Evolutionary conservation across 768 basidiomycete genomes (phyloP), one percentile per base, ranked within the genome.

Genomic region (Lactarius pseudohatsudake): DNA sequence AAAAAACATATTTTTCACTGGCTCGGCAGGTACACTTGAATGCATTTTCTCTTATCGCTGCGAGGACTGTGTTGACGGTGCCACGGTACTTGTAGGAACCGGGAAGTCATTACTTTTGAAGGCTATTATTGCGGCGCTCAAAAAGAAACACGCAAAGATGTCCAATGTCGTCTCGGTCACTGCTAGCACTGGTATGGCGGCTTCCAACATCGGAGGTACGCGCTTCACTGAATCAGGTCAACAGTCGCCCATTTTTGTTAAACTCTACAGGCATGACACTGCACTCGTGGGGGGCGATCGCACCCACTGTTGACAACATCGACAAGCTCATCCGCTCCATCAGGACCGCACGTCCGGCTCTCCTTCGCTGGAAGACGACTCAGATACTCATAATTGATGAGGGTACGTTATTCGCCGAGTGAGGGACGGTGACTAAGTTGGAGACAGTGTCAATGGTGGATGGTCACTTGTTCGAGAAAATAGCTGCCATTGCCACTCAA

Each of bases 381-480:
- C 80, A 83, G 69, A 82, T 85, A 1, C 79, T 90, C 59, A 81
- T 90, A 65, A 82, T 90, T 30, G 88, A 90, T 69, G 87, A 90
- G 76, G 80, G 87, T 85, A 61, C 65, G 22, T 34, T 16, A 3
- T 22, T 11, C 10, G 18, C 40, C 22, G n/a, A 2, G 4, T 3
- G 7, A 26, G 28, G 0, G 10, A n/a, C 15, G 40, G 40, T 36
- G 40, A 43, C 57, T 10, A 53, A 56, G 28, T 22, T 15, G 18
- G 30, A 0, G 28, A 22, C 9, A 89, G 87, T 88, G 1, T 89
- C 89, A 1, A 90, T 90, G 89, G 81, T 90, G 16, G 86, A 89
- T 70, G 88, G 83, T 1, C 74, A 80, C 22, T 70, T 85, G 15
- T 87, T 88, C 62, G 84, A 89, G 70, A 87, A 83, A 64, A 79